phyloP scores from a whole-genome alignment of 1,284 basidiomycete species.

The Puccinia hordei region DNA sequence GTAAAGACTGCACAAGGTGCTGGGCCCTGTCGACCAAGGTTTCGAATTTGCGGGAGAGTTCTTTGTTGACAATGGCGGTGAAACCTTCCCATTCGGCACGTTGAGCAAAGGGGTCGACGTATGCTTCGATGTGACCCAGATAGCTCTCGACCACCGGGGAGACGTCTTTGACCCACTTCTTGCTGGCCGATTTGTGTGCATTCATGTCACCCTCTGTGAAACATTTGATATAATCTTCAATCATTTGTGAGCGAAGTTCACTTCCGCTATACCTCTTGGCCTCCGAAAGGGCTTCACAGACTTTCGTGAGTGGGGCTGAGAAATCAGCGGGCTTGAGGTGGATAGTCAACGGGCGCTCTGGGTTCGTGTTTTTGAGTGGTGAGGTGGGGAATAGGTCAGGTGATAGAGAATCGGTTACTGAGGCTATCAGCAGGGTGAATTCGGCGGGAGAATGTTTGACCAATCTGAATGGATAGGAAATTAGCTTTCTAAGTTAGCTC shows the following conservation, averaged over 20 bases:
- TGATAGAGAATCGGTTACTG: conserved; percentile 61
- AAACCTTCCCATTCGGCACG: conserved; percentile 60
- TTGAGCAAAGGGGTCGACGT: conserved; percentile 79
- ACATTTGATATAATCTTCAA: conserved; percentile 73
- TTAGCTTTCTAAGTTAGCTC: too few relatives aligned
- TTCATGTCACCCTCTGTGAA: conserved; percentile 76
- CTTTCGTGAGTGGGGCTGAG: conserved; percentile 64
- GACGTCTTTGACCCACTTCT: conserved; percentile 78
- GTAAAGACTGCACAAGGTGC: conserved; percentile 73
- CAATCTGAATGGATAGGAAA: conserved; percentile 66
- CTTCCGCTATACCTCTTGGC: conserved; percentile 60
- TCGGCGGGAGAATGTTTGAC: conserved; percentile 66
- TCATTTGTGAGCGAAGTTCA: conserved; percentile 71
- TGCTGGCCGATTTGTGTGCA: conserved; percentile 74
- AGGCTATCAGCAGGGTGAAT: conserved; percentile 74
- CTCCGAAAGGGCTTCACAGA: conserved; percentile 67
- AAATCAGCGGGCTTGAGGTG: conserved; percentile 69
- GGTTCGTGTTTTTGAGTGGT: conserved; percentile 63
- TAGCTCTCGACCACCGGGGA: conserved; percentile 84
- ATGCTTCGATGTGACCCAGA: conserved; percentile 65
- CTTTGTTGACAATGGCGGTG: conserved; percentile 64
- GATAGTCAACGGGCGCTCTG: conserved; percentile 65
- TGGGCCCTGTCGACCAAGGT: conserved; percentile 72
- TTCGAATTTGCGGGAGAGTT: conserved; percentile 76
- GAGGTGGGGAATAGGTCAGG: conserved; percentile 61